A percentile compares a stretch with the other conserved stretches of the same genome.
Conservation (phyloP, 1,284 basidiomycete species). For the Bjerkandera adusta region DNA sequence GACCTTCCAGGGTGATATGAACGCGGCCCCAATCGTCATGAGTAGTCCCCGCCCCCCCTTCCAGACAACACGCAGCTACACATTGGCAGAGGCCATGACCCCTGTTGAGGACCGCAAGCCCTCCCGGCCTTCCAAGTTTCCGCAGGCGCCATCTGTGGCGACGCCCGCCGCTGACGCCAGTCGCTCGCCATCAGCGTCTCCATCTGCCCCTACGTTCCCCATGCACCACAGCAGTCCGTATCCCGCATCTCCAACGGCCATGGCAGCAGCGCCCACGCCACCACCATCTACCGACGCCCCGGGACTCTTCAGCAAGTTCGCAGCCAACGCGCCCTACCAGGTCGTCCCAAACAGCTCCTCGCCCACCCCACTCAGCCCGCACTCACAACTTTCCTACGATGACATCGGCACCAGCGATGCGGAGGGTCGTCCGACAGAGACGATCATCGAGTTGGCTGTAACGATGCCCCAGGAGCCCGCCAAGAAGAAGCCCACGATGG, state of each 20-base stretch:
- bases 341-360: neutral
- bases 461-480: constrained; percentile 16
- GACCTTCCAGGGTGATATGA: no score
- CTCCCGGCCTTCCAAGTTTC: constrained; percentile 2
- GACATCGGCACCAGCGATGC: neutral
- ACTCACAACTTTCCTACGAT: neutral
- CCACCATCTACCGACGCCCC: neutral
- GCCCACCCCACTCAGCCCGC: no score
- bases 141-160: constrained; percentile 5
- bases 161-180: constrained; percentile 3
- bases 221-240: neutral
- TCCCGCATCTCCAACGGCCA: neutral
- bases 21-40: no score
- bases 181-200: neutral
- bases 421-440: constrained; percentile 11
- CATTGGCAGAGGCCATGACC: constrained; percentile 16
- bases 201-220: neutral
- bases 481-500: constrained; percentile 37
- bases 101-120: constrained; percentile 5
- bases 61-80: constrained; percentile 14
- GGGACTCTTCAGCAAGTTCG: neutral
- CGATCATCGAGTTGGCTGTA: constrained; percentile 25
- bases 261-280: neutral
- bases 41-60: constrained; percentile 3
- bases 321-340: neutral